Percentiles rank a stretch among this genome's conserved stretches.
These are phyloP conservation scores for Penicillium sp. DNA, from an alignment of 2,329 filamentous ascomycete species.

Conservation along the genomic window DNA sequence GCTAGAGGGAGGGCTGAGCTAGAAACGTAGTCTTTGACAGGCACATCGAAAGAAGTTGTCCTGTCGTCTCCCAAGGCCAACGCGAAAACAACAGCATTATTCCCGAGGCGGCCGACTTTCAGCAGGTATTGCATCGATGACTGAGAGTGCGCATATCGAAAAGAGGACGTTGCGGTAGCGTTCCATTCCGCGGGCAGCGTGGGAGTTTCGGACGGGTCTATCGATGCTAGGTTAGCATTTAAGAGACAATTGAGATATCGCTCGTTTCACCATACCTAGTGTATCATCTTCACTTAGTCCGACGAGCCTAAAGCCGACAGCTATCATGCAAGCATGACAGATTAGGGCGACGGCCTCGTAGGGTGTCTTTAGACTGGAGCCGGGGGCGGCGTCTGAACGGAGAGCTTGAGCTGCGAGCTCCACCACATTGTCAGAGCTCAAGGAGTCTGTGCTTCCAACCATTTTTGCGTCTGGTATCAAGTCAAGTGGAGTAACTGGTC, in stretches of 20 bases:
- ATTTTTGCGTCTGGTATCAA: constrained; percentile 9
- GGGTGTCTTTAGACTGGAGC: constrained; percentile 47
- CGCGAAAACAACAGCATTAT: constrained; percentile 82
- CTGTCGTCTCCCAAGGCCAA: constrained; percentile 80
- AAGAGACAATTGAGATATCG: not conserved
- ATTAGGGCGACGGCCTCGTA: constrained; percentile 86
- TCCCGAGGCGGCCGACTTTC: constrained; percentile 79
- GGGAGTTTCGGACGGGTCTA: constrained; percentile 33
- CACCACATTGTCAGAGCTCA: constrained; percentile 36
- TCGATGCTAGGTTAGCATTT: constrained; percentile 7
- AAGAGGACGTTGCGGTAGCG: constrained; percentile 71
- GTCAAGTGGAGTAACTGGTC: not conserved
- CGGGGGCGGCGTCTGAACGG: constrained; percentile 30
- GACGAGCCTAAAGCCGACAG: constrained; percentile 78
- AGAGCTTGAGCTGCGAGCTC: constrained; percentile 39
- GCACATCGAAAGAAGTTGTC: constrained; percentile 77
- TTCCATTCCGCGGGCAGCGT: constrained; percentile 82
- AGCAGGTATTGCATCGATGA: constrained; percentile 84
- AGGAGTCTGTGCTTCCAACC: constrained; percentile 29
- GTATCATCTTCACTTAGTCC: constrained; percentile 84
- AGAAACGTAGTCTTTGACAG: constrained; percentile 75
- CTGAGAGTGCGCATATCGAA: constrained; percentile 85
- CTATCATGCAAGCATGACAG: constrained; percentile 79
- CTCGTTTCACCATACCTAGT: constrained; percentile 57
- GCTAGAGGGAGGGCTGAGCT: constrained; percentile 60